These are phyloP conservation scores for Dioscorea cayenensis DNA, from an alignment of 116 monocot species.

Conservation along the genomic window DNA sequence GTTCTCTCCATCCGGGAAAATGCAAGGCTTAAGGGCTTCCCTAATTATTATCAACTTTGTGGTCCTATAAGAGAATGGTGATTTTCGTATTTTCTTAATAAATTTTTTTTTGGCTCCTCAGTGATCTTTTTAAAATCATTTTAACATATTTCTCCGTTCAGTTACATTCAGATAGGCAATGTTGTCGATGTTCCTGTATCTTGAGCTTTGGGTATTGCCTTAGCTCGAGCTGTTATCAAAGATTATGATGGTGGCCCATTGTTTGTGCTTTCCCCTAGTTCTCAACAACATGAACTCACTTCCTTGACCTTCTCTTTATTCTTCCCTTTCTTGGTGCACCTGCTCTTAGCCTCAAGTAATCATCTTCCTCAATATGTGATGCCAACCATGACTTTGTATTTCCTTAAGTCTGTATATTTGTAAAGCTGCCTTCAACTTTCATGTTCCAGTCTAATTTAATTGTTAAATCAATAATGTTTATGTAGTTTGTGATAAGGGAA, in stretches of 20 bases:
- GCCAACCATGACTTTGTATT: conserved; percentile 88
- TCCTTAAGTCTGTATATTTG: conserved; percentile 60
- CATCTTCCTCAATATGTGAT: conserved; percentile 54
- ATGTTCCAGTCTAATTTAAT: not conserved
- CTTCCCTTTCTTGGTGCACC: too few relatives aligned
- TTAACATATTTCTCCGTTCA: not conserved
- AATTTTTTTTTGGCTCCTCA: not conserved
- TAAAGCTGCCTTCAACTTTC: not conserved
- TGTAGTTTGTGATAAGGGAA: not conserved
- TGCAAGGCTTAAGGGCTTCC: conserved; percentile 55
- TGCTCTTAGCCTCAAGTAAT: too few relatives aligned
- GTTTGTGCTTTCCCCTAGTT: not conserved
- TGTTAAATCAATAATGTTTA: not conserved
- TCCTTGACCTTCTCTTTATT: too few relatives aligned
- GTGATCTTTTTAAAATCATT: not conserved
- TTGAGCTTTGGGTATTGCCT: not conserved
- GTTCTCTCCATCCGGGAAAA: conserved; percentile 50
- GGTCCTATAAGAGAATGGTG: conserved; percentile 34
- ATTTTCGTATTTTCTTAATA: not conserved
- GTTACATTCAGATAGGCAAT: not conserved
- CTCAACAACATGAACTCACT: not conserved
- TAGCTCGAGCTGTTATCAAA: not conserved
- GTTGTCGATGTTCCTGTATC: not conserved
- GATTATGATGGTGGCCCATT: not conserved
- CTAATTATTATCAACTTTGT: conserved; percentile 34